phyloP scores from a whole-genome alignment of 805 yeast genomes.

The Candida stauntonica region DNA sequence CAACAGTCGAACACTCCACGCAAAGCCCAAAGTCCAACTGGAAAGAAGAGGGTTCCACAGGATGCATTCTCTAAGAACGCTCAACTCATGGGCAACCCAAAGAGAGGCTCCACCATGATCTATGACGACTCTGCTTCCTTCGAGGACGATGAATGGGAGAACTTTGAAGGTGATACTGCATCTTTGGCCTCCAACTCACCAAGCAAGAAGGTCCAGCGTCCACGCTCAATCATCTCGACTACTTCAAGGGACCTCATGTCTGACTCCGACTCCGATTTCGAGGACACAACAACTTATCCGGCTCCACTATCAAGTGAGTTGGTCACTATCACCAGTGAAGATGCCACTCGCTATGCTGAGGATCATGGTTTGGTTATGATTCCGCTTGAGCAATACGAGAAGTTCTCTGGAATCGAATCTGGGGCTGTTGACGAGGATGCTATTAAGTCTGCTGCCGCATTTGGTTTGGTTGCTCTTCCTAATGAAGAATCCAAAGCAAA shows the following conservation, averaged over 20 bases:
- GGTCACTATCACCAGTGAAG: constrained; percentile 17
- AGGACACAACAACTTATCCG: constrained; percentile 17
- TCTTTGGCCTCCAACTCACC: constrained; percentile 18
- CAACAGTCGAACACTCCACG: constrained; percentile 5
- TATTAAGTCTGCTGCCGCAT: constrained; percentile 14
- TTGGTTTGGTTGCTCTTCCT: constrained; percentile 8
- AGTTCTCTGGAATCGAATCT: neutral
- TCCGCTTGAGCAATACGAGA: constrained; percentile 21
- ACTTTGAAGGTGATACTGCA: constrained; percentile 23
- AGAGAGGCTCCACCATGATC: constrained; percentile 24
- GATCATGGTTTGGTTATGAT: constrained; percentile 28
- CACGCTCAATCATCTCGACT: constrained; percentile 13
- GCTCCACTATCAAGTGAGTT: constrained; percentile 25
- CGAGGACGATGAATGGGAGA: constrained; percentile 28
- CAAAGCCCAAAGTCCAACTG: constrained; percentile 17
- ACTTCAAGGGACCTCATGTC: constrained; percentile 15
- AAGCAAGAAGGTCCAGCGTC: constrained; percentile 15
- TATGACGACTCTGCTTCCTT: constrained; percentile 21
- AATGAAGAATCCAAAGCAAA: constrained; percentile 3
- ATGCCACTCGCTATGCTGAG: constrained; percentile 30
- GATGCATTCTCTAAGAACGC: constrained; percentile 16
- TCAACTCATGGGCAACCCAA: constrained; percentile 21
- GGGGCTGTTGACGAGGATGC: constrained; percentile 14
- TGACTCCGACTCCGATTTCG: constrained; percentile 26
- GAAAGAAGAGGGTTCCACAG: constrained; percentile 13